Evolutionary conservation across 2,329 filamentous ascomycete species (phyloP), one percentile per base, ranked within the genome.

Genomic region (Arthrobotrys sinensis): DNA sequence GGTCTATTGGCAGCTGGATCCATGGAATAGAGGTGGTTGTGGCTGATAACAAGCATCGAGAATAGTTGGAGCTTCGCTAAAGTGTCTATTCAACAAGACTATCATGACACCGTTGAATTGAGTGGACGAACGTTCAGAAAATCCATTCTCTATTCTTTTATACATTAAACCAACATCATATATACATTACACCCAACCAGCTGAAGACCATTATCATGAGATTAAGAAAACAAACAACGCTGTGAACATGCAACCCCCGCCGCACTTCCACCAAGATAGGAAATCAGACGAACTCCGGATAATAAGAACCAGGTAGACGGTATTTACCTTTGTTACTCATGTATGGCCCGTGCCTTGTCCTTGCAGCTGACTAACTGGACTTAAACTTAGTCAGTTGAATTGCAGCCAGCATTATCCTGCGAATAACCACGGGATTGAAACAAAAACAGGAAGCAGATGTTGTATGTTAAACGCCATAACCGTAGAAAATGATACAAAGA

Each of bases 201-300:
- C 7, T 19, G 36, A 38, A 38, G 10, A 10, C 36, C 19, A 38
- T 60, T 8, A 43, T 40, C 19, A 28, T n/a, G 45, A 48, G 45
- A 48, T 48, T 7, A 12, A 24, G 12, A 60, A 43, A 60, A 43
- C n/a, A 16, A 10, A 60, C 19, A 48, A 48, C 48, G 48, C 52
- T 60, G 36, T 60, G 34, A 60, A 60, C n/a, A 21, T 38, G 19
- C 34, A 45, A 14, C 40, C 40, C 40, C 40, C n/a, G 40, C 40
- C 14, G 12, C 11, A 2, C 40, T 45, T 19, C 34, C 55, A 24
- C 34, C 36, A 43, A 60, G 34, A 48, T 36, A 21, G 60, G 63
- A 38, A 46, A 50, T 34, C 66, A 48, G 28, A 52, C 36, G 62
- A 67, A 73, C 62, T 73, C 70, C 63, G 70, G 63, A 63, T 75